Evolutionary conservation across 2,329 filamentous ascomycete species (phyloP), one percentile per base, ranked within the genome.

Genomic region (Botrytis sinoallii): DNA sequence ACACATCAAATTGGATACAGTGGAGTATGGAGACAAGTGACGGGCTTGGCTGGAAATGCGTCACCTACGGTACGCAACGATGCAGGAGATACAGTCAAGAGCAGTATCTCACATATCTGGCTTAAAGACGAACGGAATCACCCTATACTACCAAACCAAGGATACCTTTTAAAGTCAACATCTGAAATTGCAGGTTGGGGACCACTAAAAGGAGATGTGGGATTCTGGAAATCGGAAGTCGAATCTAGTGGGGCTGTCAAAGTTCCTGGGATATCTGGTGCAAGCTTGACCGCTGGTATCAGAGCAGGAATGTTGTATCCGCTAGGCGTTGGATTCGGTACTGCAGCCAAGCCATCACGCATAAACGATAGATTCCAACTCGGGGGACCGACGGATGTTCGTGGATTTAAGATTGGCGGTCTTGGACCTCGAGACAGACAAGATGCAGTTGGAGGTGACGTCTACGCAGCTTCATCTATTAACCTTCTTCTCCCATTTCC

Each of bases 301-400:
- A 89, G 95, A 70, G 89, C 92, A 32, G 96, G 96, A 52, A 81
- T 97, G 67, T 86, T 99, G 14, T 97, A 92, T 81, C 96, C 96
- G 1, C 85, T 99, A 25, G 88, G 93, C 2, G 84, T 92, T 12
- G 89, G 89, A 10, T 88, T 86, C 77, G 82, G 84, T 25, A 61
- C 80, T 77, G 68, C 85, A 32, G 87, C 91, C 0, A 85, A 88
- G 38, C 89, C 91, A 7, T 97, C 93, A 77, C 90, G 93, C 44
- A 88, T 98, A 79, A 98, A 97, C 81, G 96, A 99, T 82, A 93
- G 96, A 63, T 99, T 99, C 85, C 90, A 94, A 80, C 92, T 99
- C 46, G 96, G 96, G 61, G 96, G 96, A 0, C 95, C 96, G 5
- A 97, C 94, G 4, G 95, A 97, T 80, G 93, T 99, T 22, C 93